These are phyloP conservation scores for Solanum chaucha DNA, from an alignment of 257 asterid genomes.

Conservation along the genomic window DNA sequence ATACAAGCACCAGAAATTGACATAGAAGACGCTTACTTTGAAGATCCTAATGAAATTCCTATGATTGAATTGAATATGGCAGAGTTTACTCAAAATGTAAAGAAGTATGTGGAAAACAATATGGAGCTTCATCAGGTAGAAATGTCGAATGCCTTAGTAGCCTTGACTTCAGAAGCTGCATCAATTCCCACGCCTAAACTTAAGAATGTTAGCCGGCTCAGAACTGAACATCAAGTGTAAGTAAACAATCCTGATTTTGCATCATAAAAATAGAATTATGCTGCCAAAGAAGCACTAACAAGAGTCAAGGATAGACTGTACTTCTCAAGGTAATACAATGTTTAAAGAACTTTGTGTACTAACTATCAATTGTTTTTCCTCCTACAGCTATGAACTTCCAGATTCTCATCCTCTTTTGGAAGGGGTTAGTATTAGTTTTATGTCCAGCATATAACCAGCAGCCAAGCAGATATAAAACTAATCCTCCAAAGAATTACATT, in stretches of 20 bases:
- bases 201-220: slow-evolving; percentile 68
- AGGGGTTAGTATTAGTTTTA: slow-evolving; percentile 49
- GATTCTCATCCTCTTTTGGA: slow-evolving; percentile 80
- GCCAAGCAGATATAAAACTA: background rate
- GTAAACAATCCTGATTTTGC: slow-evolving; percentile 15
- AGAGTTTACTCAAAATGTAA: too few species aligned
- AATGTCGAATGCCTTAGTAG: slow-evolving; percentile 25
- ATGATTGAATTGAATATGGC: too few species aligned
- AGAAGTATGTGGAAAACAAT: too few species aligned
- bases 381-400: slow-evolving; percentile 89
- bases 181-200: slow-evolving; percentile 89
- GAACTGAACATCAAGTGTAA: slow-evolving; percentile 99
- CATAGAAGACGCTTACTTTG: slow-evolving; percentile 47
- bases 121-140: too few species aligned
- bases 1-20: slow-evolving; percentile 34
- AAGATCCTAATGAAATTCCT: slow-evolving; percentile 23
- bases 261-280: background rate
- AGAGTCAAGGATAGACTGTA: background rate
- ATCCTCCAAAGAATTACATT: slow-evolving; percentile 5
- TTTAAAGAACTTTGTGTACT: background rate
- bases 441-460: background rate
- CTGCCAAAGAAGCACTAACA: background rate
- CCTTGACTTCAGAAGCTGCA: slow-evolving; percentile 78
- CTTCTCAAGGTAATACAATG: background rate
- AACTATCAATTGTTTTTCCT: slow-evolving; percentile 14